phyloP scores from a whole-genome alignment of 352 stramenopile species.

The Phytophthora brassicae region DNA sequence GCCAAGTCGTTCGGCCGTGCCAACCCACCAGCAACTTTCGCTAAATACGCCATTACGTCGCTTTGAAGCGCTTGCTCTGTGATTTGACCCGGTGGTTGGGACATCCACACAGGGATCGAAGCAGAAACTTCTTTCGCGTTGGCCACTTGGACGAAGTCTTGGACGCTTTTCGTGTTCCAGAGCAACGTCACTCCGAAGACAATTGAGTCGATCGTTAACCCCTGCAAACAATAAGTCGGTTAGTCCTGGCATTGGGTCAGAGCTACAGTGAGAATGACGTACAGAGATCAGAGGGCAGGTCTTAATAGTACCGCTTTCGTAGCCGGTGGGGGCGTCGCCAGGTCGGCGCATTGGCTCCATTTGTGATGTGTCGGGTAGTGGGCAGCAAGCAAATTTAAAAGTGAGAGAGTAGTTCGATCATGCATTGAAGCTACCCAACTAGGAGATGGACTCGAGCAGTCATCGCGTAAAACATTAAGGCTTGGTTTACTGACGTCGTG shows the following conservation, averaged over 20 bases:
- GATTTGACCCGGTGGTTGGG: slow-evolving; percentile 22
- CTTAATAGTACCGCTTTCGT: slow-evolving; percentile 18
- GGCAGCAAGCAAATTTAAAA: slow-evolving; percentile 12
- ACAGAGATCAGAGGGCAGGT: slow-evolving; percentile 17
- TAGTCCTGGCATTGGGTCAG: not conserved
- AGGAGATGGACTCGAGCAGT: slow-evolving; percentile 20
- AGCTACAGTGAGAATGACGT: not conserved
- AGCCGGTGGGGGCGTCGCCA: slow-evolving; percentile 12
- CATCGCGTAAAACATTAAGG: slow-evolving; percentile 22
- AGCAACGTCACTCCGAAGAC: slow-evolving; percentile 21
- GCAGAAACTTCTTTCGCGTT: slow-evolving; percentile 8
- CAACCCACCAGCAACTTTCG: slow-evolving; percentile 25
- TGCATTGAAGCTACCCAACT: slow-evolving; percentile 9
- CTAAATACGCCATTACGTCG: slow-evolving; percentile 26
- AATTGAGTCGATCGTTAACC: slow-evolving; percentile 10
- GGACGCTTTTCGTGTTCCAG: slow-evolving; percentile 24
- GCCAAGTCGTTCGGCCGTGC: slow-evolving; percentile 20
- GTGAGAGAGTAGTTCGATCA: not conserved
- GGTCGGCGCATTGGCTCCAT: slow-evolving; percentile 26
- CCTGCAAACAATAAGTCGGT: slow-evolving; percentile 7
- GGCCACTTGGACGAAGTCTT: slow-evolving; percentile 21
- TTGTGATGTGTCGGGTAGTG: not conserved
- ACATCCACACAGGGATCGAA: slow-evolving; percentile 20
- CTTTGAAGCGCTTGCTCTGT: slow-evolving; percentile 24
- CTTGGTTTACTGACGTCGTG: slow-evolving; percentile 1